Conservation (phyloP, 2,329 filamentous ascomycete species). For the Neurospora sp. region DNA sequence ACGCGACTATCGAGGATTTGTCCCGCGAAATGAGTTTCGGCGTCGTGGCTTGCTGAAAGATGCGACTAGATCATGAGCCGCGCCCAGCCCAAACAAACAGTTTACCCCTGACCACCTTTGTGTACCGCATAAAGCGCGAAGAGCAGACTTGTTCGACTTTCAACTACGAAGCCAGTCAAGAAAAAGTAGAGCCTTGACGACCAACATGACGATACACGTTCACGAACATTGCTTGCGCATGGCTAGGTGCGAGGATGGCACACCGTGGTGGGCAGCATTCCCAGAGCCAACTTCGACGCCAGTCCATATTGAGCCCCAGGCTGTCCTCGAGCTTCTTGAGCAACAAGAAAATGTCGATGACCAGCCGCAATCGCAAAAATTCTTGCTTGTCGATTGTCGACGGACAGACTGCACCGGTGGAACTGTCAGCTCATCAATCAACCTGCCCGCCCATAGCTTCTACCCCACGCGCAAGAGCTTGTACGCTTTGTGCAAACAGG, state of each 20-base stretch:
- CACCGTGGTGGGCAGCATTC: slow-evolving; percentile 31
- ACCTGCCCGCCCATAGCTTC: slow-evolving; percentile 45
- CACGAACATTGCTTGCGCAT: slow-evolving; percentile 17
- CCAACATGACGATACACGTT: slow-evolving; percentile 8
- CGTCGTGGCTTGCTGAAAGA: background rate
- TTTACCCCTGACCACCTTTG: background rate
- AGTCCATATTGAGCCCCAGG: slow-evolving; percentile 27
- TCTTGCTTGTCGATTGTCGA: slow-evolving; percentile 43
- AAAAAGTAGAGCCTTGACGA: background rate
- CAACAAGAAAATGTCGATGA: slow-evolving; percentile 21
- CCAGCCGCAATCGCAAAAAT: slow-evolving; percentile 24
- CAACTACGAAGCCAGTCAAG: background rate
- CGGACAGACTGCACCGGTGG: slow-evolving; percentile 47
- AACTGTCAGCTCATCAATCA: slow-evolving; percentile 47
- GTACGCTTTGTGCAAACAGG: slow-evolving; percentile 39
- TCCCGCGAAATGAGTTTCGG: background rate
- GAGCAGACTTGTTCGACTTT: background rate
- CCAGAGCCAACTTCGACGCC: slow-evolving; percentile 32
- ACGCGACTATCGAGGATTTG: background rate
- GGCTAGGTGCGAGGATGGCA: slow-evolving; percentile 15
- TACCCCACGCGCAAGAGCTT: slow-evolving; percentile 38
- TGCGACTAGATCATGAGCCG: background rate
- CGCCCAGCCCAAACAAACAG: background rate
- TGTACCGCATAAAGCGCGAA: background rate
- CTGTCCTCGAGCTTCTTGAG: slow-evolving; percentile 32